Evolutionary conservation across 179 eudicot species (phyloP).

Genomic region (Amaranthus tricolor): DNA sequence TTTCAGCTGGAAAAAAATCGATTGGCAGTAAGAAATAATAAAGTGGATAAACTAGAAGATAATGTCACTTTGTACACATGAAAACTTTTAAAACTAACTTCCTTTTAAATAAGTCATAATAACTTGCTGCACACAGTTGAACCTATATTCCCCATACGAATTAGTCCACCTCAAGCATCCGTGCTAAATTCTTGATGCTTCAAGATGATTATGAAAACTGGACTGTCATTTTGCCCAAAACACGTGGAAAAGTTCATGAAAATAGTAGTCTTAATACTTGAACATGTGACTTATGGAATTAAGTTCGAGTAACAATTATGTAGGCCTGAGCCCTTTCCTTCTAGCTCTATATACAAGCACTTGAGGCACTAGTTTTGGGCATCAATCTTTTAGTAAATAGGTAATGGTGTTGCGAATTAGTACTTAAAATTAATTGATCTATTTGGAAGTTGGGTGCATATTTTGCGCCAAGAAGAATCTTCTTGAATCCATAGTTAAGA

Average conservation of each 20-base stretch:
- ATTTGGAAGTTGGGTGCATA: neutral
- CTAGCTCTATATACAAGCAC: neutral
- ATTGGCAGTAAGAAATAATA: neutral
- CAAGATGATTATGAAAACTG: too few relatives aligned
- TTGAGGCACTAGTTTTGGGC: neutral
- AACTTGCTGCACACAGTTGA: neutral
- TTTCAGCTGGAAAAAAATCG: neutral
- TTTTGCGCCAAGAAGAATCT: neutral
- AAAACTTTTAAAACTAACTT: neutral
- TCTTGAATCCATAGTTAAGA: neutral
- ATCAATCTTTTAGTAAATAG: neutral
- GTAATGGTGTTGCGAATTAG: neutral
- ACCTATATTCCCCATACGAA: too few relatives aligned
- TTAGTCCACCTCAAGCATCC: too few relatives aligned
- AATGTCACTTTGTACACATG: neutral
- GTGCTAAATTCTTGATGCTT: too few relatives aligned
- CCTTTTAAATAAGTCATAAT: neutral
- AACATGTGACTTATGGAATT: too few relatives aligned
- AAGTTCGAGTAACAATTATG: too few relatives aligned
- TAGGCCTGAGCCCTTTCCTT: neutral
- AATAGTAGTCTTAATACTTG: too few relatives aligned
- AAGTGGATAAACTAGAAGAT: neutral
- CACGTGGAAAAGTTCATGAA: too few relatives aligned
- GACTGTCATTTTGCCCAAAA: too few relatives aligned
- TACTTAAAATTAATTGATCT: neutral